Base-by-base conservation (phyloP, 139 green algal species). In the Chlamydomonas incerta region DNA sequence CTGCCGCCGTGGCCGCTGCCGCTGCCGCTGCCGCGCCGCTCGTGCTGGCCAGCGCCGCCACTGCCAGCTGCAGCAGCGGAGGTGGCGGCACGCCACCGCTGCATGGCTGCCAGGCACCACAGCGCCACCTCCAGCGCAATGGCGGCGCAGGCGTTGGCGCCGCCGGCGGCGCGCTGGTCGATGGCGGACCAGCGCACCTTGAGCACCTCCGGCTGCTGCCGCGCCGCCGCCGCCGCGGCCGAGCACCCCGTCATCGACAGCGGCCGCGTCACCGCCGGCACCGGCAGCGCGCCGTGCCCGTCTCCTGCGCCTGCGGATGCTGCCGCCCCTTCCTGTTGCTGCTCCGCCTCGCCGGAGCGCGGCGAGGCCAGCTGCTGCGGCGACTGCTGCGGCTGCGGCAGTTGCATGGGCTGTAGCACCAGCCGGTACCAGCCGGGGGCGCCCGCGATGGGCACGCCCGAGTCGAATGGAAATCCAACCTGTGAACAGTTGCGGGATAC, bases 71-170 rank as follows among this genome's bases (percentile, higher is more conserved):
- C 71, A 29, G 41, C 71, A 6, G 41, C 46, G 6, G 26, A 17
- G 20, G 72, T 26, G 33, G 41, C 63, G 34, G 50, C 24, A 9
- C 63, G 77, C 63, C 63, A 74, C 6, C 77, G 63, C 63, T 65
- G 35, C 23, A 74, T 46, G 58, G 77, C 63, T 24, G 26, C 34
- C n/a, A 85, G 80, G 47, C 80, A 85, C 80, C 80, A 85, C 11
- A 34, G 17, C n/a, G 80, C 80, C 67, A 77, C 67, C 80, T 85
- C 66, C 41, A 85, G 31, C 23, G 29, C 66, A 17, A 85, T 85
- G 23, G 80, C 80, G 31, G 80, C 80, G 80, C 80, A 85, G 21
- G 80, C 80, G 66, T 85, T 76, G 11, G 66, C 57, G 31, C 80
- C 80, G 80, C 80, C 80, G 5, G 28, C 34, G 47, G 68, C 47